Conservation (phyloP, 2,329 filamentous ascomycete genomes). For the Tolypocladium tundrense region DNA sequence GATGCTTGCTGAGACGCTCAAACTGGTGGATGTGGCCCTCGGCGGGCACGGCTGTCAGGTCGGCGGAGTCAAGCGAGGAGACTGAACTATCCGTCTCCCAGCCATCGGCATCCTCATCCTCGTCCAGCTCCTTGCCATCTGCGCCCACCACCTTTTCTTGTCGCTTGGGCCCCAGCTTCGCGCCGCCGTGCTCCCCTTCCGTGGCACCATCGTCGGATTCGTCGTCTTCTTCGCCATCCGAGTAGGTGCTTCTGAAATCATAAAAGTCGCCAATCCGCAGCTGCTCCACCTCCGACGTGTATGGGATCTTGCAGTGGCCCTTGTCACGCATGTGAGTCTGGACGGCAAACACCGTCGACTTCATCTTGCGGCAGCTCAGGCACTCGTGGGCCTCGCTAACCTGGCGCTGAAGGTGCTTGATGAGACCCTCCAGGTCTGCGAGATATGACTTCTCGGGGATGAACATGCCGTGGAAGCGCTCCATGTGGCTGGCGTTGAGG, state of each 20-base stretch:
- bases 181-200: slow-evolving; percentile 43
- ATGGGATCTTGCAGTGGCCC: slow-evolving; percentile 94
- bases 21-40: slow-evolving; percentile 63
- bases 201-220: slow-evolving; percentile 30
- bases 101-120: slow-evolving; percentile 55
- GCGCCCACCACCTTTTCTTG: slow-evolving; percentile 38
- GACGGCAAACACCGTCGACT: slow-evolving; percentile 66
- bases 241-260: slow-evolving; percentile 93
- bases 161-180: slow-evolving; percentile 59
- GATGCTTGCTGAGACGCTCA: slow-evolving; percentile 60
- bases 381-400: slow-evolving; percentile 76
- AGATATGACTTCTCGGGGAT: slow-evolving; percentile 83
- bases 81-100: slow-evolving; percentile 93
- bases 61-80: slow-evolving; percentile 81
- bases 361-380: slow-evolving; percentile 75
- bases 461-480: slow-evolving; percentile 88
- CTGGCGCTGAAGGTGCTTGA: slow-evolving; percentile 69
- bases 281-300: slow-evolving; percentile 78
- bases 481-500: slow-evolving; percentile 84
- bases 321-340: slow-evolving; percentile 98
- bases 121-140: slow-evolving; percentile 39
- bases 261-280: slow-evolving; percentile 94
- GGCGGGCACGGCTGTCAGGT: slow-evolving; percentile 69
- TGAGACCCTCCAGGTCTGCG: slow-evolving; percentile 69
- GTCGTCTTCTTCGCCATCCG: slow-evolving; percentile 60